These are phyloP conservation scores for Artomyces pyxidatus DNA, from an alignment of 768 basidiomycete genomes.

Conservation along the genomic window DNA sequence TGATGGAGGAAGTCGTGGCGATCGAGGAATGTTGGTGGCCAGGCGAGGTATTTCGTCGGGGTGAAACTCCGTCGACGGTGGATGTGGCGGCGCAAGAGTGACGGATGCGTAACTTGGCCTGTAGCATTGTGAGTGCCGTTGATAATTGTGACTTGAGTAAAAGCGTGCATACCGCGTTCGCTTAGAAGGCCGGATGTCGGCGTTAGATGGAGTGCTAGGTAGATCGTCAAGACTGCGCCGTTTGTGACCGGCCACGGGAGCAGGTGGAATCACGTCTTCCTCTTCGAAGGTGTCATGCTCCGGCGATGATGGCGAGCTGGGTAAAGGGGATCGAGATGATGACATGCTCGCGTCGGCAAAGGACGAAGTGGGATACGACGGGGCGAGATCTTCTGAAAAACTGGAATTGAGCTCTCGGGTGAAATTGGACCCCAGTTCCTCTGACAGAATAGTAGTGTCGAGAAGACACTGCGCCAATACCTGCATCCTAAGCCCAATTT, in stretches of 20 bases:
- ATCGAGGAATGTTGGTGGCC: neutral
- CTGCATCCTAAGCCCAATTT: neutral
- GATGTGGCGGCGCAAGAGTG: neutral
- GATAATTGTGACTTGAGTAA: neutral
- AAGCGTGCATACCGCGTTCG: neutral
- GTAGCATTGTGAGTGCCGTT: neutral
- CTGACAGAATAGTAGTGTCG: neutral
- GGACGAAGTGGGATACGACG: neutral
- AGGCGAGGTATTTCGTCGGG: neutral
- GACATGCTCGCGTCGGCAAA: neutral
- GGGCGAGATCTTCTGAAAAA: neutral
- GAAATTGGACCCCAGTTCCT: neutral
- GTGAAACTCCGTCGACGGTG: no score
- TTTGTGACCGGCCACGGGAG: constrained; percentile 9
- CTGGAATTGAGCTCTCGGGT: neutral
- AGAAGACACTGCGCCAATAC: neutral
- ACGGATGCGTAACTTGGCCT: neutral
- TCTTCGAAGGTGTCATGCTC: neutral
- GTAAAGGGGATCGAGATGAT: neutral
- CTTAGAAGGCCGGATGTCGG: neutral
- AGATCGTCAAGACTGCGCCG: neutral
- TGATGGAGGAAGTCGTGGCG: neutral
- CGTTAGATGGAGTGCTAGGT: neutral
- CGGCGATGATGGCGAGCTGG: neutral
- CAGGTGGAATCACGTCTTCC: constrained; percentile 9